Evolutionary conservation across 2,329 filamentous ascomycete species (phyloP), one percentile per base, ranked within the genome.

Genomic region (Penicillium sp.): DNA sequence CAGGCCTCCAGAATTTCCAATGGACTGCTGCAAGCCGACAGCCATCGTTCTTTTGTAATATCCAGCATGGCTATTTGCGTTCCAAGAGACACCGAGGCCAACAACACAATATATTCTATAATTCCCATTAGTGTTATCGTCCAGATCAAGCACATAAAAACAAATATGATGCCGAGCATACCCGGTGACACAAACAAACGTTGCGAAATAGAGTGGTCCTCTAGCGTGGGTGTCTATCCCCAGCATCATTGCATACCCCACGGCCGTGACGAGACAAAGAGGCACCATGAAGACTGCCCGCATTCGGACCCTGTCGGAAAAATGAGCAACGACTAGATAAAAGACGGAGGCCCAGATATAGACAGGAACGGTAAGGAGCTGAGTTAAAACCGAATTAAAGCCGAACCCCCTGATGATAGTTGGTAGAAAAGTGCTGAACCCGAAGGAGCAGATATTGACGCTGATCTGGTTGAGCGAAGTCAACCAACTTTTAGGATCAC

Each of bases 351-450:
- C 56, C 56, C 56, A 59, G 42, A 59, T 53, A 48, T 59, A 59
- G 2, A 59, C 56, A 8, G 56, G 56, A 5, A 59, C 54, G 10
- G 53, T 53, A 19, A 59, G 54, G 3, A 56, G 21, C 33, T 59
- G 53, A 1, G 56, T 71, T 48, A 76, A 64, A 28, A 81, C 66
- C 14, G 69, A 70, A 34, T 66, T 66, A 62, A 77, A 81, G 2
- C 77, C 78, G 66, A 81, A 75, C 16, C 68, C 70, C 44, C 72
- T 70, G 51, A 82, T 74, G 59, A 83, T 81, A 7, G 75, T 76
- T 3, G 80, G 81, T 2, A 81, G 67, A 60, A 82, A 82, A 16
- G 78, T 81, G 54, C 71, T 76, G 63, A 82, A 81, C 9, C 78
- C 79, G 60, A 79, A 81, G 1, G 77, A 71, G 49, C 76, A 67